Evolutionary conservation across 768 basidiomycete genomes (phyloP), one percentile per base, ranked within the genome.

Genomic region (Cyathus striatus): DNA sequence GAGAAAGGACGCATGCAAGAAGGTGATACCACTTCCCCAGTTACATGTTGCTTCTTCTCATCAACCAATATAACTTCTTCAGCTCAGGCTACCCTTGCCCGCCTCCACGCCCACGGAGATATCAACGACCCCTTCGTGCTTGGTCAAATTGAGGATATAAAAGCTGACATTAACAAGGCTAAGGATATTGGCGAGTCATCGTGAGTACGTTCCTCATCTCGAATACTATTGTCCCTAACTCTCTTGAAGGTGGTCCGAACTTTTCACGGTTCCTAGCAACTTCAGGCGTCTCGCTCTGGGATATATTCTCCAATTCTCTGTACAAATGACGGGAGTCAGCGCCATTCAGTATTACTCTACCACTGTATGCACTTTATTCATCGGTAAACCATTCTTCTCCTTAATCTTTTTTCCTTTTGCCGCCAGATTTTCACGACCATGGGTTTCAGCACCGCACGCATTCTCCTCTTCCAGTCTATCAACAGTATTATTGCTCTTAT

Each of bases 271-370:
- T 12, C 56, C 60, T 9, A 69, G 66, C 43, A 78, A 76, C 58
- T 69, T 75, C 49, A 66, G 74, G 4, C 60, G 75, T 7, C 54
- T 76, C 1, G 53, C 64, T 27, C 63, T 77, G 13, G 74, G 74
- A 27, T 68, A 65, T 46, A 70, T 73, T 32, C 57, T 74, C 1
- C 73, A 79, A 53, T 76, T 77, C 51, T 74, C 73, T 6, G 75
- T 78, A 6, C 79, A 81, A 49, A 78, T 79, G 75, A 81, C 79
- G 6, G 78, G 73, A 56, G n/a, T 37, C 21, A 37, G 20, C 18
- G 35, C 35, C 35, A 37, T 81, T 30, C 76, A 78, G 48, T 76
- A 75, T 56, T 76, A 75, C 52, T 73, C 72, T 3, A 70, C 69
- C 0, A 65, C 62, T 18, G 69, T 69, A 45, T 38, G 58, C 47